phyloP scores from a whole-genome alignment of 1,284 basidiomycete genomes.

The Cryptococcus hybrid region DNA sequence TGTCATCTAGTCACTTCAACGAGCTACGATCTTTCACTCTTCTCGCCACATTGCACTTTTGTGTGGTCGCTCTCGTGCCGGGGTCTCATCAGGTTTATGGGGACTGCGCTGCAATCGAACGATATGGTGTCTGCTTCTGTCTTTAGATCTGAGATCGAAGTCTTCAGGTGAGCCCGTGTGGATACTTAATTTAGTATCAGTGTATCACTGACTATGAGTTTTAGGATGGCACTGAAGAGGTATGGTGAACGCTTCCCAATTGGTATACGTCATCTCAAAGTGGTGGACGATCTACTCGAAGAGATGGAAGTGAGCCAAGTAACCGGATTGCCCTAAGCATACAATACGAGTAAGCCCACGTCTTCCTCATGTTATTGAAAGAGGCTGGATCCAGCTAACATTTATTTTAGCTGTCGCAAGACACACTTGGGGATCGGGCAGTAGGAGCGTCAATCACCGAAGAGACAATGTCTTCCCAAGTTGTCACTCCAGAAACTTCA shows the following conservation, averaged over 20 bases:
- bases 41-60: conserved; percentile 24
- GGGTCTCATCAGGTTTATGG: conserved; percentile 35
- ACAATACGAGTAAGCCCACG: conserved; percentile 4
- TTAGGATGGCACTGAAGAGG: conserved; percentile 22
- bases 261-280: conserved; percentile 25
- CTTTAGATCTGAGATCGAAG: conserved; percentile 38
- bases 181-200: background rate
- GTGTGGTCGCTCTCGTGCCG: conserved; percentile 27
- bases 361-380: background rate
- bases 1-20: conserved; percentile 29
- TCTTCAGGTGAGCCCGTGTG: conserved; percentile 28
- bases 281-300: conserved; percentile 27
- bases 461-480: background rate
- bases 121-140: conserved; percentile 30
- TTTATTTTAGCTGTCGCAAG: no score
- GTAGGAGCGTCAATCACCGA: background rate
- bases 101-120: conserved; percentile 23
- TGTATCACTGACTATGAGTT: background rate
- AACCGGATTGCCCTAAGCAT: background rate
- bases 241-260: conserved; percentile 35
- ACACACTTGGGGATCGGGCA: background rate
- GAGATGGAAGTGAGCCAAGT: background rate
- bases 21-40: conserved; percentile 39
- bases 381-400: background rate
- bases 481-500: background rate